Evolutionary conservation across 768 basidiomycete genomes (phyloP), one percentile per base, ranked within the genome.

Genomic region (Amanita phalloides): DNA sequence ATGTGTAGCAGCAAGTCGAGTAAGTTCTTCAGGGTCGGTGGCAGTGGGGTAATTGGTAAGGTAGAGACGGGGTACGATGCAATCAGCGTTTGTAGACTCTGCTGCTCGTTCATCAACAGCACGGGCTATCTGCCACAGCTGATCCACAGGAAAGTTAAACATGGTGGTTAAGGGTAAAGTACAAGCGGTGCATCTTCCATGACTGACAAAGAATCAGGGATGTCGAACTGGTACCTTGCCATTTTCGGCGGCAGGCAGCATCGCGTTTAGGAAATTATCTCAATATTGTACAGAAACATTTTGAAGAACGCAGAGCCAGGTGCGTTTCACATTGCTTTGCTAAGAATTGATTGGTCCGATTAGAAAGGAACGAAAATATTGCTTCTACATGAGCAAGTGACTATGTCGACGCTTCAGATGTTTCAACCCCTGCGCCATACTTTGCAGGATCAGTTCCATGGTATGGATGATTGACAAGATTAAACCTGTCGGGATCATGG

Each of bases 391-490:
- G 45, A 35, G 36, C 56, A 20, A 57, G 58, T 30, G 57, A 53
- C 48, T 63, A 59, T 45, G 59, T 55, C 21, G 66, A 56, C 53
- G 65, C 61, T 52, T 48, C 47, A 33, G 66, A 56, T 7, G 44
- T 33, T 45, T 67, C 63, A 38, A 67, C 53, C 58, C 70, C 66
- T 42, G 72, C 72, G 23, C 71, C 73, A 56, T 95, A 96, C 66
- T 91, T 93, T 53, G 82, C 78, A 17, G 86, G 77, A 60, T 94
- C 87, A 7, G 83, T 81, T 2, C 92, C 92, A 62, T 95, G 93
- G 63, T 81, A 69, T 39, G 81, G 82, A 66, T 96, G 93, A 66
- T 94, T 86, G 59, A 94, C 93, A 45, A 97, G 72, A 72, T 98
- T 98, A 70, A 98, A 81, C 93, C 92, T 95, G 61, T 38, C 62